These are phyloP conservation scores for Leccinum fibrillosum DNA, from an alignment of 768 basidiomycete genomes.

Conservation along the genomic window DNA sequence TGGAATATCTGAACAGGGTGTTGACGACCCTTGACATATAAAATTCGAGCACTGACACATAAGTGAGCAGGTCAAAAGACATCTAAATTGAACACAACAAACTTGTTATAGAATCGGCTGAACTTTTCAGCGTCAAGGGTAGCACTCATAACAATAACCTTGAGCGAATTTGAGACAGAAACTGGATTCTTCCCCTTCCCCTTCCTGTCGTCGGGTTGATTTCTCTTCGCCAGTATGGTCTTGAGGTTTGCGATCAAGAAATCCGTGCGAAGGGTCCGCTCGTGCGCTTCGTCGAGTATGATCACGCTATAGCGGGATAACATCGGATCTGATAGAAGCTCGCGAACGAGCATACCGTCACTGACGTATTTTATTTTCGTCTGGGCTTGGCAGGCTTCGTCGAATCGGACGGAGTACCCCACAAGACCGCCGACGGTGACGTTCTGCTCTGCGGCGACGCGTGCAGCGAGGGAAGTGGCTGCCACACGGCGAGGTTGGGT, in stretches of 20 bases:
- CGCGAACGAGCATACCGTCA: slow-evolving; percentile 96
- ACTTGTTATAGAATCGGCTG: slow-evolving; percentile 84
- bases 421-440: slow-evolving; percentile 70
- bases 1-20: slow-evolving; percentile 88
- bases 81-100: slow-evolving; percentile 25
- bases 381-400: slow-evolving; percentile 65
- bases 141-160: slow-evolving; percentile 96
- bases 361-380: slow-evolving; percentile 96
- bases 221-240: slow-evolving; percentile 68
- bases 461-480: slow-evolving; percentile 88
- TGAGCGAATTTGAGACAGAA: slow-evolving; percentile 59
- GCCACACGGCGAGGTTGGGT: slow-evolving; percentile 96
- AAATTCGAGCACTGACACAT: slow-evolving; percentile 66
- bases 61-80: slow-evolving; percentile 3
- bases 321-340: slow-evolving; percentile 76
- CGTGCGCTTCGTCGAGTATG: slow-evolving; percentile 96
- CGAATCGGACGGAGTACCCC: slow-evolving; percentile 95
- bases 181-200: slow-evolving; percentile 37
- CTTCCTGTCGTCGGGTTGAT: slow-evolving; percentile 45
- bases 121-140: slow-evolving; percentile 96
- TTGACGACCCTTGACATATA: slow-evolving; percentile 92
- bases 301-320: slow-evolving; percentile 83
- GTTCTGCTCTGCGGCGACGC: slow-evolving; percentile 85
- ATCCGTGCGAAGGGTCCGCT: slow-evolving; percentile 92
- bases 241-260: slow-evolving; percentile 90